Conservation (phyloP, 805 yeast species). For the Vanderwaltozyma polyspora region DNA sequence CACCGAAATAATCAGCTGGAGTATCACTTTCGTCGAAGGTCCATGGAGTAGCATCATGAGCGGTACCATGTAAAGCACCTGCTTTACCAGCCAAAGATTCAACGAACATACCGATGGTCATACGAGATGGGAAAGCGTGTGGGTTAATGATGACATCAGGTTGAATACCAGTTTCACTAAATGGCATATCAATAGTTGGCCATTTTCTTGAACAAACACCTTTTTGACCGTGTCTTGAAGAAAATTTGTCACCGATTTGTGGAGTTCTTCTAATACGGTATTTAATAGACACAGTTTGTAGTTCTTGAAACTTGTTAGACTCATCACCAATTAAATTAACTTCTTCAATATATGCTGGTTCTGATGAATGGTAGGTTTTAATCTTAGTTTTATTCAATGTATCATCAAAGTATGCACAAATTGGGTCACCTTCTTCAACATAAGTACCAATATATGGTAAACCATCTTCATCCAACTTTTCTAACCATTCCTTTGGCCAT, state of each 20-base stretch:
- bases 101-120: slow-evolving; percentile 99
- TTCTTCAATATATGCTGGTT: slow-evolving; percentile 91
- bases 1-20: slow-evolving; percentile 96
- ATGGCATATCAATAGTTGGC: slow-evolving; percentile 96
- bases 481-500: slow-evolving; percentile 88
- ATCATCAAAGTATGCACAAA: slow-evolving; percentile 86
- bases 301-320: slow-evolving; percentile 48
- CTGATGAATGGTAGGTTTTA: slow-evolving; percentile 86
- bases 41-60: slow-evolving; percentile 98
- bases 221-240: slow-evolving; percentile 96
- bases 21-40: slow-evolving; percentile 81
- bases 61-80: slow-evolving; percentile 94
- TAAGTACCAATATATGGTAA: slow-evolving; percentile 79
- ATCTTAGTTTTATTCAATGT: slow-evolving; percentile 82
- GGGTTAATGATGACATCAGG: slow-evolving; percentile 98
- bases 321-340: slow-evolving; percentile 89
- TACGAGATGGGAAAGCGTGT: slow-evolving; percentile 99
- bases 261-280: slow-evolving; percentile 87
- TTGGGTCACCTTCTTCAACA: slow-evolving; percentile 93
- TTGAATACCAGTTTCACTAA: slow-evolving; percentile 89
- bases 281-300: slow-evolving; percentile 78
- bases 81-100: slow-evolving; percentile 98
- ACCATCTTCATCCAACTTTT: slow-evolving; percentile 83
- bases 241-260: slow-evolving; percentile 92
- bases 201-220: slow-evolving; percentile 98